Conservation (phyloP, 441 rosid species). For the Erodium texanum region DNA sequence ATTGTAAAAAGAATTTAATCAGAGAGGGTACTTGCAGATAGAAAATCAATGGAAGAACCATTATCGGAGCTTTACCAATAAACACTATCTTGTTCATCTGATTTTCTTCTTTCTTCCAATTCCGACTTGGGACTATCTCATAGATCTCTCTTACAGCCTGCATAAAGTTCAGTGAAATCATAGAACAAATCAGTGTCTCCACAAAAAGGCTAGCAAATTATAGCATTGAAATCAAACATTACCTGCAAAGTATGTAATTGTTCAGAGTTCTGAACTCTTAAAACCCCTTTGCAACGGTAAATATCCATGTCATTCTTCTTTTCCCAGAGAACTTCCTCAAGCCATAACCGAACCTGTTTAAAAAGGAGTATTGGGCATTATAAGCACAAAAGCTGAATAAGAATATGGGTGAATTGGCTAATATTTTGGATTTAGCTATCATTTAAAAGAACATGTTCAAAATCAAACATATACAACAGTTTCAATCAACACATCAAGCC, state of each 20-base stretch:
- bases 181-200: conserved; percentile 7
- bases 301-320: conserved; percentile 68
- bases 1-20: conserved; percentile 9
- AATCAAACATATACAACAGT: neutral
- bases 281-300: conserved; percentile 88
- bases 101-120: conserved; percentile 60
- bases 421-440: neutral
- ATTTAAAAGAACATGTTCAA: neutral
- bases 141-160: conserved; percentile 96
- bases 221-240: conserved; percentile 6
- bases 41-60: neutral
- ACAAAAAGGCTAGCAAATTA: neutral
- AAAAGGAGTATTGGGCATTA: conserved; percentile 13
- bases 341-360: conserved; percentile 63
- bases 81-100: conserved; percentile 65
- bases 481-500: neutral
- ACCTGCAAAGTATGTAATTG: conserved; percentile 89
- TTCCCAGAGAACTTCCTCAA: conserved; percentile 92
- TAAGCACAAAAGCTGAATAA: neutral
- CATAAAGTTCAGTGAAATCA: conserved; percentile 12
- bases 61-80: conserved; percentile 43
- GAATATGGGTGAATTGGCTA: neutral
- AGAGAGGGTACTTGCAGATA: neutral
- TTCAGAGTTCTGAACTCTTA: conserved; percentile 54
- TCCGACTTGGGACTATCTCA: conserved; percentile 70